phyloP scores from a whole-genome alignment of 257 asterid genomes.

The Fraxinus excelsior region DNA sequence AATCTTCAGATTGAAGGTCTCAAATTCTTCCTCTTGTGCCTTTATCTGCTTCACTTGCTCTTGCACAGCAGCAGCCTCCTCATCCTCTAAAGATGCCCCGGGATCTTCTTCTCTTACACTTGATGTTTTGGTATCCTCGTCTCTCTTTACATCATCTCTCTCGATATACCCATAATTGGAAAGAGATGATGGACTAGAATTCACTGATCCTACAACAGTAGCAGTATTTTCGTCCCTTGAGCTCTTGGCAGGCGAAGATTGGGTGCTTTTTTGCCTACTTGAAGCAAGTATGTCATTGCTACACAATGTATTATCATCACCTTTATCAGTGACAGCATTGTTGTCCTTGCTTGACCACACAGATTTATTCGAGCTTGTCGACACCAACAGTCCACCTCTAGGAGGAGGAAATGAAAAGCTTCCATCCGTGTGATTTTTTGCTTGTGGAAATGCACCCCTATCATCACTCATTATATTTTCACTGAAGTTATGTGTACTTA shows the following conservation, averaged over 20 bases:
- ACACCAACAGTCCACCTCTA: slow-evolving; percentile 65
- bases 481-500: slow-evolving; percentile 48
- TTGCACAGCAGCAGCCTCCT: slow-evolving; percentile 93
- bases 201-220: slow-evolving; percentile 57
- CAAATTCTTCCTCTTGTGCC: slow-evolving; percentile 98
- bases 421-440: slow-evolving; percentile 55
- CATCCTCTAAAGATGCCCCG: slow-evolving; percentile 73
- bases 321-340: slow-evolving; percentile 51
- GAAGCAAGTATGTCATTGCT: slow-evolving; percentile 66
- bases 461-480: slow-evolving; percentile 45
- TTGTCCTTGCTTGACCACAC: slow-evolving; percentile 69
- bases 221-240: slow-evolving; percentile 61
- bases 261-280: slow-evolving; percentile 65
- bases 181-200: slow-evolving; percentile 83
- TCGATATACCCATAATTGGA: slow-evolving; percentile 74
- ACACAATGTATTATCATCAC: slow-evolving; percentile 45
- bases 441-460: slow-evolving; percentile 41
- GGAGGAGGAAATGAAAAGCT: slow-evolving; percentile 97
- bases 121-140: slow-evolving; percentile 42
- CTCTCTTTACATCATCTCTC: slow-evolving; percentile 52
- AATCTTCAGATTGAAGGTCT: slow-evolving; percentile 88
- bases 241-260: slow-evolving; percentile 69
- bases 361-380: slow-evolving; percentile 52
- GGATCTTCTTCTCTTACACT: slow-evolving; percentile 67
- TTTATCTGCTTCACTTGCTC: slow-evolving; percentile 97